These are phyloP conservation scores for Austropuccinia psidii DNA, from an alignment of 1,284 basidiomycete genomes.

Conservation along the genomic window DNA sequence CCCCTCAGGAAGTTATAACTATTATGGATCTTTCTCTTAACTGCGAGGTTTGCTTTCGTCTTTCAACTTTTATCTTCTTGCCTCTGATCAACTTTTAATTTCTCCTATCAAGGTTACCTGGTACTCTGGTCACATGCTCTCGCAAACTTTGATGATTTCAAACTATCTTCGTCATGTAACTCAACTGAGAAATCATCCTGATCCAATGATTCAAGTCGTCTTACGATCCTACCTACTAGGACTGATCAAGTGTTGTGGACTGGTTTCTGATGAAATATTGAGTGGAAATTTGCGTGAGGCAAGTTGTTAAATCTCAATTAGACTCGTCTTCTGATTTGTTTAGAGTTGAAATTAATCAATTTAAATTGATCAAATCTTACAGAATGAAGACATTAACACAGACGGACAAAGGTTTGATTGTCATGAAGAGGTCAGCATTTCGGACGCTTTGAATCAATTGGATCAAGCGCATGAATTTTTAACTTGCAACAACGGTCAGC, in stretches of 20 bases:
- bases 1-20: slow-evolving; percentile 73
- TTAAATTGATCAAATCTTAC: too few relatives aligned
- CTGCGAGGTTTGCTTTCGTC: slow-evolving; percentile 59
- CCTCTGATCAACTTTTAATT: not conserved
- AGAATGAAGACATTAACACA: slow-evolving; percentile 32
- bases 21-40: slow-evolving; percentile 70
- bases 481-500: slow-evolving; percentile 6
- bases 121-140: slow-evolving; percentile 72
- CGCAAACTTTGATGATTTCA: slow-evolving; percentile 75
- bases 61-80: not conserved
- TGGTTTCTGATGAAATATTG: slow-evolving; percentile 69
- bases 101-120: slow-evolving; percentile 62
- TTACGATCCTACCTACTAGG: slow-evolving; percentile 64
- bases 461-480: slow-evolving; percentile 21
- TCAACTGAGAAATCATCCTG: slow-evolving; percentile 47
- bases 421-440: slow-evolving; percentile 22
- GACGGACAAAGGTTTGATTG: slow-evolving; percentile 9
- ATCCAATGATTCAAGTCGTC: slow-evolving; percentile 61
- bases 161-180: slow-evolving; percentile 65
- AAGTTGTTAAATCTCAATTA: slow-evolving; percentile 47
- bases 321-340: slow-evolving; percentile 33
- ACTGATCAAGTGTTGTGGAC: slow-evolving; percentile 71
- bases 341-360: not conserved
- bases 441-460: slow-evolving; percentile 10
- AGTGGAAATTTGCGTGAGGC: slow-evolving; percentile 69